A percentile compares a stretch with the other conserved stretches of the same genome.
phyloP scores from a whole-genome alignment of 371 early-diverging fungal species.

The Hamiltosporidium magnivora region DNA sequence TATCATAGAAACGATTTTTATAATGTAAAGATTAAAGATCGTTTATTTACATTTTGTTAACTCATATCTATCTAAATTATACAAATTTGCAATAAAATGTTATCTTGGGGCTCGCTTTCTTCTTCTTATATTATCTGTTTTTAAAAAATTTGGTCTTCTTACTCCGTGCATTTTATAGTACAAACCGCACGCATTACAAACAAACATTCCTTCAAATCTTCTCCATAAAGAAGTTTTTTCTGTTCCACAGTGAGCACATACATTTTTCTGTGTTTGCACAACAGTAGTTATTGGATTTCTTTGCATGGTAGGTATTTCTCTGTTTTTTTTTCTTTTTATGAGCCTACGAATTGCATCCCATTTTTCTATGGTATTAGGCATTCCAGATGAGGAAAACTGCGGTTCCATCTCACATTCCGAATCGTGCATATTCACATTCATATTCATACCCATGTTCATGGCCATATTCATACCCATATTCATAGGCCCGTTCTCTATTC shows the following conservation, averaged over 20 bases:
- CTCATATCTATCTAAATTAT: too few species aligned
- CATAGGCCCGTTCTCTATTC: not conserved
- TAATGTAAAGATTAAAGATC: too few species aligned
- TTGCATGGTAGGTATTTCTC: not conserved
- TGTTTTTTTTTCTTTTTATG: not conserved
- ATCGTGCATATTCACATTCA: too few species aligned
- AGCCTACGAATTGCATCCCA: not conserved
- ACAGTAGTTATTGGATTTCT: not conserved
- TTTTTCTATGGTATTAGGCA: not conserved
- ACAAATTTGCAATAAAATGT: not conserved
- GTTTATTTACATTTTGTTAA: too few species aligned
- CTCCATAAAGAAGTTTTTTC: constrained; percentile 49
- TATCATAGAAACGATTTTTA: too few species aligned
- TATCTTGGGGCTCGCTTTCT: constrained; percentile 1
- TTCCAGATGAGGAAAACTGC: not conserved
- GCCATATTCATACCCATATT: not conserved
- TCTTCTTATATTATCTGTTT: not conserved
- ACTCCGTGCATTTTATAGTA: constrained; percentile 48
- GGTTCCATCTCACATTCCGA: too few species aligned
- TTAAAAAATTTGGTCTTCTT: constrained; percentile 13
- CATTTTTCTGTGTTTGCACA: not conserved
- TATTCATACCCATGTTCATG: too few species aligned
- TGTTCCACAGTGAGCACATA: constrained; percentile 48
- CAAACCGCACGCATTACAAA: constrained; percentile 56
- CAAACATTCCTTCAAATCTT: constrained; percentile 18